Base-by-base conservation (phyloP, 78 protist species). In the Dictyostelium intermedium region DNA sequence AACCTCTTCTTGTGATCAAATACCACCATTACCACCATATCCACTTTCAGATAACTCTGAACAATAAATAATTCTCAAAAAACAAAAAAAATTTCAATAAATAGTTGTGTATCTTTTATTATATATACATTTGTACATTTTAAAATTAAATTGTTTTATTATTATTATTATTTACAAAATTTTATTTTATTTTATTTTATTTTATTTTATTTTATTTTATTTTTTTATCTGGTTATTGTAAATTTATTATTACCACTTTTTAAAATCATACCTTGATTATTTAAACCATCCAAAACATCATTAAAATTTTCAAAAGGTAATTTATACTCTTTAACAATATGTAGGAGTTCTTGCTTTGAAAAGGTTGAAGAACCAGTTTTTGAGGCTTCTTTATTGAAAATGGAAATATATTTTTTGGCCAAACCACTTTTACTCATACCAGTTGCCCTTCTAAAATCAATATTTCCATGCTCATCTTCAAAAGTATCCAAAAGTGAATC, bases 381-480 rank as follows among this genome's bases (percentile, higher is more conserved):
- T 27, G n/a, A 11, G 0, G 86, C 34, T n/a, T 78, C 84, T 37
- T 69, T 56, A 1, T 27, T n/a, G 34, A 87, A n/a, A 5, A 79
- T 11, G 3, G 93, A 53, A 14, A 76, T 13, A 13, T 30, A 53
- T 41, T 60, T 56, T 4, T 72, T 87, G 8, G 39, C 77, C 45
- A 63, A 13, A 16, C 60, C 30, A 20, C 78, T 25, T 43, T 92
- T 92, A 37, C 91, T 32, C 83, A 66, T 82, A 11, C 93, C 93
- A 23, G 91, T 39, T 1, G 84, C 60, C 60, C 85, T 82, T 76
- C 91, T 39, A 50, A 83, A 92, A 84, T 92, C 96, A 16, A 76
- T 56, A 34, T 83, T 83, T 8, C 96, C 96, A 70, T 82, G 34
- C 35, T 92, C 91, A 92, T 92, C 96, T 77, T 92, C 81, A 34